Base-by-base conservation (phyloP, 1,139 yeast species). In the Suhomyces terraborum region DNA sequence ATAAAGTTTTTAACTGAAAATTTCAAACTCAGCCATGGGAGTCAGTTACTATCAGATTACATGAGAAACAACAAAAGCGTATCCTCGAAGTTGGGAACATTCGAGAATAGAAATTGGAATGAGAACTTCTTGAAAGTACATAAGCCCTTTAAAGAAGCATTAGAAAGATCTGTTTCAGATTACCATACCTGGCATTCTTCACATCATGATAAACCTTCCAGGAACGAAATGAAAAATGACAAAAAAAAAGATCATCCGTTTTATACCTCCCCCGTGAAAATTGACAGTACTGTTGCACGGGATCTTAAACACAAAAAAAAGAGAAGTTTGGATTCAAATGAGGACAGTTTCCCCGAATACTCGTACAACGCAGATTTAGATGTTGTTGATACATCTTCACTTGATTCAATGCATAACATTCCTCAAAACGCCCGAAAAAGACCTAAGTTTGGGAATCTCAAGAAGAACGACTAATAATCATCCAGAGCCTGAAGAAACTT, bases 1-100 rank as follows among this genome's bases (percentile, higher is more conserved):
- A 60, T 58, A 14, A 51, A 52, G 45, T 69, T 66, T 38, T 52
- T 72, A 28, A 49, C 56, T 20, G 73, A 67, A 41, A 70, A 70
- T 52, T 66, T 68, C 48, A 61, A 58, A 41, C 62, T 65, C 4
- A 54, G 67, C 29, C 68, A 69, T 47, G 74, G 75, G 3, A 53
- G 57, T 17, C 69, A 66, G 39, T 53, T 67, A 40, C 54, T 70
- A 18, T 52, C 54, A 22, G 63, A 62, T 46, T 69, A 62, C 48
- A 43, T 47, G 35, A 41, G 51, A 8, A 55, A 52, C 41, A 52
- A 57, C 42, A 52, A 35, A 10, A 47, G 41, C 1, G 53, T 53
- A 13, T 19, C 41, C 7, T 40, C 41, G 17, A 32, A 45, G n/a
- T 47, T 58, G 14, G 53, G 52, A 8, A 51, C 52, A 22, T 60